phyloP scores from a whole-genome alignment of 2,329 filamentous ascomycete species.

The Monosporascus ibericus region DNA sequence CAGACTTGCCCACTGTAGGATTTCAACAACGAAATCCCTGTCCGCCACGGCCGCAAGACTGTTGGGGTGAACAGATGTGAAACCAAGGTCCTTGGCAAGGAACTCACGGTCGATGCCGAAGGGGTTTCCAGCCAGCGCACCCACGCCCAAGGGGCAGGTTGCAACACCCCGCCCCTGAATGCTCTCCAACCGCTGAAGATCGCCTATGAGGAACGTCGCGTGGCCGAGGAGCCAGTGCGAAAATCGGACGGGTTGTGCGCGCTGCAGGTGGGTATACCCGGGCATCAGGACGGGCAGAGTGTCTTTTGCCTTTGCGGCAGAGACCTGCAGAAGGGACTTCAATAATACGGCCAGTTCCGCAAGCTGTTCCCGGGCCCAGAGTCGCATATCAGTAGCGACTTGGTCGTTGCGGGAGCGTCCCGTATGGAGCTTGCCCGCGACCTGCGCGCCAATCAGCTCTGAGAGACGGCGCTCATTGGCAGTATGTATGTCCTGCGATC shows the following conservation, averaged over 20 bases:
- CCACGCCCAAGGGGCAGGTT: slow-evolving; percentile 56
- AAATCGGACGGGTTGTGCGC: slow-evolving; percentile 67
- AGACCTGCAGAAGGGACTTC: not conserved
- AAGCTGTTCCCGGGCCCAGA: slow-evolving; percentile 42
- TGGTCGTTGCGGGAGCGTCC: slow-evolving; percentile 67
- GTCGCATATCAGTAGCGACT: slow-evolving; percentile 65
- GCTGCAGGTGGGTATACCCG: slow-evolving; percentile 72
- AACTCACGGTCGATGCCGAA: slow-evolving; percentile 67
- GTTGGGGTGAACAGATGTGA: slow-evolving; percentile 62
- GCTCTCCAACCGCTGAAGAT: slow-evolving; percentile 64
- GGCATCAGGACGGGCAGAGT: slow-evolving; percentile 46
- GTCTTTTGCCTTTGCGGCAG: not conserved
- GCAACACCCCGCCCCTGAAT: slow-evolving; percentile 55
- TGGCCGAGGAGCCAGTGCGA: slow-evolving; percentile 69
- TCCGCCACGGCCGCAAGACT: slow-evolving; percentile 65
- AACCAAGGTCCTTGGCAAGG: slow-evolving; percentile 69
- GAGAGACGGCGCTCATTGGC: slow-evolving; percentile 52
- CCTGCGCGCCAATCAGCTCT: slow-evolving; percentile 64
- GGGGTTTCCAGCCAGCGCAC: slow-evolving; percentile 68
- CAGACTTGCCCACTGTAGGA: slow-evolving; percentile 62
- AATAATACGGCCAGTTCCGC: not conserved
- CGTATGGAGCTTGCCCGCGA: slow-evolving; percentile 67
- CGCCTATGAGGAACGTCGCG: slow-evolving; percentile 57
- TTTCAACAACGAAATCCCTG: slow-evolving; percentile 68
- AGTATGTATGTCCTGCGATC: slow-evolving; percentile 40